Evolutionary conservation across 2,329 filamentous ascomycete species (phyloP).

Genomic region (Neonectria sp.): DNA sequence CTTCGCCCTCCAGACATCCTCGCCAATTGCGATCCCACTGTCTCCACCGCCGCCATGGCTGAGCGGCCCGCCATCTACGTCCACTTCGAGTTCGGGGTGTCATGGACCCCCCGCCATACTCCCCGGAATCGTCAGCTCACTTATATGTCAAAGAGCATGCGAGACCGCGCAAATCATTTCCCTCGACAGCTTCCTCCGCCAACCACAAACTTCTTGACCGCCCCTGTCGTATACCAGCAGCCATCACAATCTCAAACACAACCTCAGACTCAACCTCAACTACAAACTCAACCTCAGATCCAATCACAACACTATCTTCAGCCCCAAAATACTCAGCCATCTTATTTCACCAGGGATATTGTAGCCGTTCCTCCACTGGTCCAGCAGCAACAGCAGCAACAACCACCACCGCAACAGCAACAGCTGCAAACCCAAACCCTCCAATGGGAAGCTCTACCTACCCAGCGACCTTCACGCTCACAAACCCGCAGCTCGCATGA

Average conservation of each 20-base stretch:
- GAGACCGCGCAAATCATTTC: slow-evolving; percentile 59
- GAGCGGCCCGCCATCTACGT: slow-evolving; percentile 59
- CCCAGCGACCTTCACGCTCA: slow-evolving; percentile 38
- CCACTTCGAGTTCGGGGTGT: slow-evolving; percentile 67
- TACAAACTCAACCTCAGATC: slow-evolving; percentile 7
- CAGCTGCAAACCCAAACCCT: slow-evolving; percentile 10
- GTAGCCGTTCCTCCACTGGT: slow-evolving; percentile 4
- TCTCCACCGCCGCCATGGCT: slow-evolving; percentile 38
- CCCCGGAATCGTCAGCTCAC: slow-evolving; percentile 62
- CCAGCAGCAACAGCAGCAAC: slow-evolving; percentile 4
- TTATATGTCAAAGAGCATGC: slow-evolving; percentile 63
- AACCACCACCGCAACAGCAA: background rate
- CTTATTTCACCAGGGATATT: slow-evolving; percentile 17
- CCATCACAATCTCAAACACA: slow-evolving; percentile 3
- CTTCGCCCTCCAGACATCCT: slow-evolving; percentile 12
- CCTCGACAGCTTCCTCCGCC: slow-evolving; percentile 62
- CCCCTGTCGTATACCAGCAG: slow-evolving; percentile 35
- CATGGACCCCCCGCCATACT: slow-evolving; percentile 61
- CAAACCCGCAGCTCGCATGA: slow-evolving; percentile 53
- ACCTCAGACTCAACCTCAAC: background rate
- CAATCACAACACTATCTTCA: slow-evolving; percentile 8
- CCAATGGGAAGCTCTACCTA: slow-evolving; percentile 15
- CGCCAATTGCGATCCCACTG: background rate
- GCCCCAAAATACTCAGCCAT: slow-evolving; percentile 2
- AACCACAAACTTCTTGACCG: slow-evolving; percentile 61